phyloP scores from a whole-genome alignment of 345 rosid species.

The Ceriops decandra region DNA sequence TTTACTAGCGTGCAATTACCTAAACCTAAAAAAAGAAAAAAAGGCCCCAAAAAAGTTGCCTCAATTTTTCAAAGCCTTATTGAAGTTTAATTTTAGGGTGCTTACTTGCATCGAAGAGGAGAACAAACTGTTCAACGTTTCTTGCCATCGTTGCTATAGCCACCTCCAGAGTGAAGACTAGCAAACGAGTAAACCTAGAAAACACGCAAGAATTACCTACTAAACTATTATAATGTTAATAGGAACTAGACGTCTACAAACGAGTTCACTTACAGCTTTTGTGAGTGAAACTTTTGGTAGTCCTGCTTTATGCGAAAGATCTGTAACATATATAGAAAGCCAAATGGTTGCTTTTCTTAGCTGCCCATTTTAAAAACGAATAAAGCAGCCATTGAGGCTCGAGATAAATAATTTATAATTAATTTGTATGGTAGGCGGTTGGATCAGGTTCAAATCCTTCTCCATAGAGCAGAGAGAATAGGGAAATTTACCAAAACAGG shows the following conservation, averaged over 20 bases:
- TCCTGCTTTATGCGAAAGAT: constrained; percentile 86
- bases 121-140: constrained; percentile 68
- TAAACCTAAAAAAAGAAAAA: constrained; percentile 14
- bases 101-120: constrained; percentile 95
- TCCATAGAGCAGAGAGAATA: background rate
- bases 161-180: constrained; percentile 84
- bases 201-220: background rate
- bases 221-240: background rate
- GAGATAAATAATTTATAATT: too few species aligned
- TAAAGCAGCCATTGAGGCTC: too few species aligned
- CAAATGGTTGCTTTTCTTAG: background rate
- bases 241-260: too few species aligned
- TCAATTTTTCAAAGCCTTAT: constrained; percentile 12
- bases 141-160: constrained; percentile 77
- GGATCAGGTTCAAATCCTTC: too few species aligned
- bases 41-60: background rate
- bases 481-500: constrained; percentile 60
- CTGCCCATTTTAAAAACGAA: background rate
- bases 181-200: constrained; percentile 67
- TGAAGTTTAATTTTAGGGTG: background rate
- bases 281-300: constrained; percentile 74
- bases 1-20: constrained; percentile 28
- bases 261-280: constrained; percentile 56
- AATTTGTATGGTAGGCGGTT: too few species aligned
- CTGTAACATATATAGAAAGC: constrained; percentile 31